A percentile compares a stretch with the other conserved stretches of the same genome.
Conservation (phyloP, 2,329 filamentous ascomycete species). For the Dothistroma pini region DNA sequence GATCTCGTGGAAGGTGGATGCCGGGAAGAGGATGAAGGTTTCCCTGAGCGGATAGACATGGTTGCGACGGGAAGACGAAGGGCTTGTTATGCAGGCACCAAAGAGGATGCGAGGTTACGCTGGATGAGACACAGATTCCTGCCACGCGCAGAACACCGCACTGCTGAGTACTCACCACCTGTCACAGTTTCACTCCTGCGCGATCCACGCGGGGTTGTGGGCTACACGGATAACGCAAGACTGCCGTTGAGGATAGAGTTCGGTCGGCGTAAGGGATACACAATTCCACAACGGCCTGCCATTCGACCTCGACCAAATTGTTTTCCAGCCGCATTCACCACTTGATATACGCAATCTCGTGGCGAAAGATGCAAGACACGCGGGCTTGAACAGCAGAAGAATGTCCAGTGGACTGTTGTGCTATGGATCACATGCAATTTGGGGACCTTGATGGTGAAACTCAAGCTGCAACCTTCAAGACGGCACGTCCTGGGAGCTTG, state of each 20-base stretch:
- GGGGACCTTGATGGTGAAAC: slow-evolving; percentile 5
- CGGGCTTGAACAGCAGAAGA: not conserved
- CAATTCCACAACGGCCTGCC: not conserved
- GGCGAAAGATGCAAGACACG: no score
- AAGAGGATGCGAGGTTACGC: not conserved
- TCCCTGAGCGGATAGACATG: not conserved
- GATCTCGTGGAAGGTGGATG: not conserved
- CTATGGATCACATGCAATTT: not conserved
- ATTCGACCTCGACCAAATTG: not conserved
- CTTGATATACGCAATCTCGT: no score
- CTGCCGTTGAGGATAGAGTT: not conserved
- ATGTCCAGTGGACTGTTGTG: not conserved
- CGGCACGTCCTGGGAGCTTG: slow-evolving; percentile 41
- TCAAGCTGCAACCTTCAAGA: slow-evolving; percentile 38
- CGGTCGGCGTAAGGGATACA: not conserved
- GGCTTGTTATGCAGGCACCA: not conserved
- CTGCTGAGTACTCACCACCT: not conserved
- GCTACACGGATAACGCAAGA: not conserved
- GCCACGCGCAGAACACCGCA: not conserved
- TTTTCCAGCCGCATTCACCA: not conserved
- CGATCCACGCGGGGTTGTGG: not conserved
- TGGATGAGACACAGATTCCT: not conserved
- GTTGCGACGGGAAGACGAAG: not conserved
- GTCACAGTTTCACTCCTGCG: not conserved
- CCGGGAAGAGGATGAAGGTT: not conserved